Conservation (phyloP, 208 protist species). For the Trypanosoma vivax region DNA sequence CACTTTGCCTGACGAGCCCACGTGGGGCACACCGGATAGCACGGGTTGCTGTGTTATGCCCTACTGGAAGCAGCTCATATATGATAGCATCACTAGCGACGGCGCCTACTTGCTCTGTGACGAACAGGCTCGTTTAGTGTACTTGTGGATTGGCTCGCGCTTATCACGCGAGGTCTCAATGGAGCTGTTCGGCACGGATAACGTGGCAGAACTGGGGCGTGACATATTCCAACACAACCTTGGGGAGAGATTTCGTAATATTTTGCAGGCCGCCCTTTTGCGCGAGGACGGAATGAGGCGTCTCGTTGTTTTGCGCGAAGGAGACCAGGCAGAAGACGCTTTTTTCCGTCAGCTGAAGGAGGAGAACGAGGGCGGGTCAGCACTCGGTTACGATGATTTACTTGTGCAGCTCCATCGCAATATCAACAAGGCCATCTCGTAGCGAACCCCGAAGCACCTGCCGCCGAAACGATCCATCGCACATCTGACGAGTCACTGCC, state of each 20-base stretch:
- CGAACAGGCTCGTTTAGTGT: conserved; percentile 70
- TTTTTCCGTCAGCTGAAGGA: conserved; percentile 81
- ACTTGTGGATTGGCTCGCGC: conserved; percentile 75
- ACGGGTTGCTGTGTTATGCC: conserved; percentile 64
- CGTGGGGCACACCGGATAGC: conserved; percentile 37
- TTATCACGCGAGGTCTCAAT: conserved; percentile 41
- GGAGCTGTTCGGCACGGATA: conserved; percentile 58
- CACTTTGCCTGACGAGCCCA: conserved; percentile 30
- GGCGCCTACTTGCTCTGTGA: conserved; percentile 86
- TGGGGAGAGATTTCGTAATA: conserved; percentile 54
- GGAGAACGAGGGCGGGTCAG: conserved; percentile 34
- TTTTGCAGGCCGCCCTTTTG: conserved; percentile 61
- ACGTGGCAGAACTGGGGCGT: conserved; percentile 28
- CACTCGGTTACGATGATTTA: conserved; percentile 61
- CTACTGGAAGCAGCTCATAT: conserved; percentile 48
- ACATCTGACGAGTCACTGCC: too few relatives aligned
- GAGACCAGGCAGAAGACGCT: conserved; percentile 61
- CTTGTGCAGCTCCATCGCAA: conserved; percentile 58
- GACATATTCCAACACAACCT: conserved; percentile 51
- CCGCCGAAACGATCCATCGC: too few relatives aligned
- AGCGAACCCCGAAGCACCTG: conserved; percentile 1
- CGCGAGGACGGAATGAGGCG: conserved; percentile 73
- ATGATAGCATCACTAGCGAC: conserved; percentile 54
- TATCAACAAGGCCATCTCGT: conserved; percentile 40
- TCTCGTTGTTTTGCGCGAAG: conserved; percentile 73